A percentile compares a stretch with the other conserved stretches of the same genome.
These are phyloP conservation scores for Mucor irregularis DNA, from an alignment of 371 early-diverging fungal genomes.

Conservation along the genomic window DNA sequence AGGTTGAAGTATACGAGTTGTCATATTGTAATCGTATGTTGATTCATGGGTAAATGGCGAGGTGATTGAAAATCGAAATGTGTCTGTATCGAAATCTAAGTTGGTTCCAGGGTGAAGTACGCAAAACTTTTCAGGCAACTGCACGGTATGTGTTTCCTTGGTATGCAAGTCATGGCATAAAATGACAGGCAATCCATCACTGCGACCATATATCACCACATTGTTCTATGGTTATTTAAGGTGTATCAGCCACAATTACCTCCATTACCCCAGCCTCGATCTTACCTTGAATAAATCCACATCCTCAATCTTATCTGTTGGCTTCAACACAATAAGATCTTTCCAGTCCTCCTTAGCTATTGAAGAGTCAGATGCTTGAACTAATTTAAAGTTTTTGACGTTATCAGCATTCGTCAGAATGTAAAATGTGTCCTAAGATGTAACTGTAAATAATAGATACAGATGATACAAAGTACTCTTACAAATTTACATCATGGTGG, in stretches of 20 bases:
- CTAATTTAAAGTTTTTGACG: slow-evolving; percentile 63
- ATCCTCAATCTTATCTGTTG: slow-evolving; percentile 77
- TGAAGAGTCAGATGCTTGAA: slow-evolving; percentile 45
- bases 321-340: slow-evolving; percentile 60
- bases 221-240: slow-evolving; percentile 36
- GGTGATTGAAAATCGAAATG: slow-evolving; percentile 64
- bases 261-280: too few species aligned
- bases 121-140: slow-evolving; percentile 63
- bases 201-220: slow-evolving; percentile 62
- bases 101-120: slow-evolving; percentile 67
- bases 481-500: slow-evolving; percentile 71
- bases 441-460: neutral
- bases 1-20: slow-evolving; percentile 38
- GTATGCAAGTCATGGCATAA: slow-evolving; percentile 53
- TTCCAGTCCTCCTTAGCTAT: slow-evolving; percentile 55
- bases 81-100: slow-evolving; percentile 66
- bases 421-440: slow-evolving; percentile 59
- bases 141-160: slow-evolving; percentile 46
- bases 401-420: slow-evolving; percentile 73
- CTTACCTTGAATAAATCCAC: slow-evolving; percentile 77
- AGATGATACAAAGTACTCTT: neutral
- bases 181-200: slow-evolving; percentile 62
- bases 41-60: slow-evolving; percentile 74
- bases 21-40: slow-evolving; percentile 73
- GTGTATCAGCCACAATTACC: too few species aligned